Evolutionary conservation across 768 basidiomycete species (phyloP), one percentile per base, ranked within the genome.

Genomic region (Gloeopeniophorella convolvens): DNA sequence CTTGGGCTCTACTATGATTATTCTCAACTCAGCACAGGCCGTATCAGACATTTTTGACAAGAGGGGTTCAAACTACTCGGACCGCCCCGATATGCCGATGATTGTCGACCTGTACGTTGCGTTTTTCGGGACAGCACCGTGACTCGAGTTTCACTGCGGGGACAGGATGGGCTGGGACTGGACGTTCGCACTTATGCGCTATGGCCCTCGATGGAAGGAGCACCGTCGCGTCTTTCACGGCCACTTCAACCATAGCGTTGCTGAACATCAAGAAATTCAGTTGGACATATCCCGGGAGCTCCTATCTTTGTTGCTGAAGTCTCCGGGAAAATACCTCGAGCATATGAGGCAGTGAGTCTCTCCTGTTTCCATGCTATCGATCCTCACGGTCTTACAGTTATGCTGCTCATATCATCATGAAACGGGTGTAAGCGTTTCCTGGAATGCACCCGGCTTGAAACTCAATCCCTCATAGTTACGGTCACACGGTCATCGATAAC

Each of bases 41-140:
- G 48, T 59, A n/a, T 52, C 51, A 12, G 60, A 60, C 30, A 34
- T 60, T 40, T 59, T 60, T 37, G 60, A 60, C 27, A 60, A 60
- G 42, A 56, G 58, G 11, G 60, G 59, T 2, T 50, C 55, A 18
- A 59, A 56, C 42, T 60, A 61, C 41, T 62, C 60, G 11, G 60
- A 61, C 35, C 51, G 60, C n/a, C 60, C 60, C 10, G 50, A 52
- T 12, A 27, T 61, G 48, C 48, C 60, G 3, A 61, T 56, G 55
- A 54, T 51, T 28, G 34, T 54, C 13, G 60, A 62, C 34, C 33
- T 62, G 60, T 62, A 43, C 18, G 55, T 5, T 9, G 5, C 37
- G 3, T 2, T 18, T 42, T 3, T 21, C 5, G 3, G 8, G 13
- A 12, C 24, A 12, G 7, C 24, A 11, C 11, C n/a, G 18, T 12